These are phyloP conservation scores for Blastomyces silverae DNA, from an alignment of 2,329 filamentous ascomycete genomes.

Conservation along the genomic window DNA sequence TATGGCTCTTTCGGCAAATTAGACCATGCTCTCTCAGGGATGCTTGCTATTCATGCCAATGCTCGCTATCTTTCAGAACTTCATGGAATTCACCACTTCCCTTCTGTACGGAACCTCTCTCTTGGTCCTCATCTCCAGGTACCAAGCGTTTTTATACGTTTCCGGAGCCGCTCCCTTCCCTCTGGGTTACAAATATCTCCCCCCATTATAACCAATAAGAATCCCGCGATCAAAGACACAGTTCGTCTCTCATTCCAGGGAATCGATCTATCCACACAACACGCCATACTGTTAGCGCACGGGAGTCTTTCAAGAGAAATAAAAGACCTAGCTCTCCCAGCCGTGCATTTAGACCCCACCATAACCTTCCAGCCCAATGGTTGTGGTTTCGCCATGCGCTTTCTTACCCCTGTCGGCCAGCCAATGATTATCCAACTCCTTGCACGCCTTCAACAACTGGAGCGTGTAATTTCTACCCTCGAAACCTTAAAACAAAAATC, in stretches of 20 bases:
- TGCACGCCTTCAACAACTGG: constrained; percentile 35
- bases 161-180: constrained; percentile 30
- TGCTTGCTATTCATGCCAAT: constrained; percentile 36
- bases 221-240: constrained; percentile 31
- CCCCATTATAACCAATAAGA: constrained; percentile 26
- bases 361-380: constrained; percentile 33
- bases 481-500: constrained; percentile 32
- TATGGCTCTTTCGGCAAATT: constrained; percentile 32
- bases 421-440: constrained; percentile 33
- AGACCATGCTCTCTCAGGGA: constrained; percentile 33
- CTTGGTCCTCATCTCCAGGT: constrained; percentile 30
- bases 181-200: constrained; percentile 28
- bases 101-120: constrained; percentile 28
- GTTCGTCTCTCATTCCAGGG: constrained; percentile 36
- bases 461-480: constrained; percentile 33
- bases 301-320: constrained; percentile 30
- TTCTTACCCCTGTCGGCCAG: constrained; percentile 33
- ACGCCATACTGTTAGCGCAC: constrained; percentile 33
- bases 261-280: constrained; percentile 31
- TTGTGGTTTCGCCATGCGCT: constrained; percentile 35
- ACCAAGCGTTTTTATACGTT: constrained; percentile 34
- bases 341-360: constrained; percentile 28
- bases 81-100: constrained; percentile 19
- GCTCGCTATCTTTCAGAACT: constrained; percentile 15
- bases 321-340: constrained; percentile 26